A percentile compares a stretch with the other conserved stretches of the same genome.
These are phyloP conservation scores for Globisporangium orthogonon DNA, from an alignment of 352 stramenopile genomes.

Conservation along the genomic window DNA sequence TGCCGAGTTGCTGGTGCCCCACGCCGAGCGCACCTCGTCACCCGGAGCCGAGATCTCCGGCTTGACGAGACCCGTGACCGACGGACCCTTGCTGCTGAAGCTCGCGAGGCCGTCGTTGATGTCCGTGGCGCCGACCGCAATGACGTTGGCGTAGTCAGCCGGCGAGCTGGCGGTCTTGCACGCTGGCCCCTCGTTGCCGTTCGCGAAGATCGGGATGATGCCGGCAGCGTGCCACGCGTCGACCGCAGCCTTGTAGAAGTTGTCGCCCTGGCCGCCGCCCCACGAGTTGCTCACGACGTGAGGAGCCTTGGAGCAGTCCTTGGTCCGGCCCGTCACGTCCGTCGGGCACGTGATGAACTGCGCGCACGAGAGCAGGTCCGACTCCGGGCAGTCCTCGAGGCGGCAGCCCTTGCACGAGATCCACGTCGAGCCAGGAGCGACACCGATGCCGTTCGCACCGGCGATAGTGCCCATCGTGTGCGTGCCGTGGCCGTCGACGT, in stretches of 20 bases:
- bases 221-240: slow-evolving; percentile 17
- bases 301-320: slow-evolving; percentile 27
- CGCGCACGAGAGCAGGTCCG: slow-evolving; percentile 18
- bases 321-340: slow-evolving; percentile 8
- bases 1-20: slow-evolving; percentile 11
- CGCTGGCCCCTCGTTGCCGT: slow-evolving; percentile 19
- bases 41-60: slow-evolving; percentile 7
- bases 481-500: slow-evolving; percentile 13
- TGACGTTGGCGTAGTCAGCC: slow-evolving; percentile 18
- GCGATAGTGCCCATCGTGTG: slow-evolving; percentile 12
- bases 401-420: slow-evolving; percentile 26
- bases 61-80: slow-evolving; percentile 4
- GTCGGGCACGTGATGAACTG: slow-evolving; percentile 38
- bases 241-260: slow-evolving; percentile 13
- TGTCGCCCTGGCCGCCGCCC: slow-evolving; percentile 16
- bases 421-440: slow-evolving; percentile 25
- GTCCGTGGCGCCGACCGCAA: slow-evolving; percentile 20
- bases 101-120: slow-evolving; percentile 13
- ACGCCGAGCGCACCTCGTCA: slow-evolving; percentile 16
- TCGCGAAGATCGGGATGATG: slow-evolving; percentile 28
- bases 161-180: slow-evolving; percentile 18
- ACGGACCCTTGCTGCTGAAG: slow-evolving; percentile 25
- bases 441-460: slow-evolving; percentile 16
- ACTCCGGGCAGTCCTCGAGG: slow-evolving; percentile 7
- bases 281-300: slow-evolving; percentile 34